Evolutionary conservation across 768 basidiomycete species (phyloP), one percentile per base, ranked within the genome.

Genomic region (Lentinus tigrinus): DNA sequence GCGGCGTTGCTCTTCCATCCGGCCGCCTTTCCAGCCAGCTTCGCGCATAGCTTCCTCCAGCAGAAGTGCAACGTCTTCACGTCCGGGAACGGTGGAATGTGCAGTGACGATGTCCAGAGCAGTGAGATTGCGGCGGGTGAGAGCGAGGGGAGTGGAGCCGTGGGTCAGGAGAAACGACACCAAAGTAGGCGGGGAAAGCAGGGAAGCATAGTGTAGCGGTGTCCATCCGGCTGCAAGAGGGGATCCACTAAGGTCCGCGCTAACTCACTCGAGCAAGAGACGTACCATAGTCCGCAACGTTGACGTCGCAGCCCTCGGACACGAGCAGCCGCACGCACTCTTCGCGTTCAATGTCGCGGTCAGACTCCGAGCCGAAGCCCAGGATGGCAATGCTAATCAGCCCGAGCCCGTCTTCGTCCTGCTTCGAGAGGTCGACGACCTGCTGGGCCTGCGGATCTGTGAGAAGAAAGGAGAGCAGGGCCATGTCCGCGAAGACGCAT

Each of bases 101-200:
- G 89, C 92, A 16, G 90, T 89, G 39, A 97, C 85, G 58, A 98
- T 87, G 70, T 98, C 95, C 27, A 96, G 79, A 3, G 97, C 86
- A 3, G 89, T 95, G 39, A 98, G 74, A 27, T 90, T 88, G 38
- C 89, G 85, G 64, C 79, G 81, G 24, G 95, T 96, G 44, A 83
- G 69, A 5, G 85, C 81, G 60, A 91, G 85, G 0, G 91, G 86
- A 24, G 93, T 94, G 61, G 92, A 93, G 46, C 93, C 93, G 64
- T 93, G 91, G 11, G 93, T 96, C 75, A 98, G 87, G 23, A 99
- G 79, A 77, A 93, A 89, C 0, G 95, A 93, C 21, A 98, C 83
- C 21, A 98, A 77, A 2, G 95, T 95, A 3, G 95, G 91, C 31
- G 96, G 94, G 13, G 93, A 86, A 37, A 92, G 77, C 51, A 98